A percentile compares a stretch with the other conserved stretches of the same genome.
These are phyloP conservation scores for Podospora comata DNA, from an alignment of 495 filamentous ascomycete genomes.

Conservation along the genomic window DNA sequence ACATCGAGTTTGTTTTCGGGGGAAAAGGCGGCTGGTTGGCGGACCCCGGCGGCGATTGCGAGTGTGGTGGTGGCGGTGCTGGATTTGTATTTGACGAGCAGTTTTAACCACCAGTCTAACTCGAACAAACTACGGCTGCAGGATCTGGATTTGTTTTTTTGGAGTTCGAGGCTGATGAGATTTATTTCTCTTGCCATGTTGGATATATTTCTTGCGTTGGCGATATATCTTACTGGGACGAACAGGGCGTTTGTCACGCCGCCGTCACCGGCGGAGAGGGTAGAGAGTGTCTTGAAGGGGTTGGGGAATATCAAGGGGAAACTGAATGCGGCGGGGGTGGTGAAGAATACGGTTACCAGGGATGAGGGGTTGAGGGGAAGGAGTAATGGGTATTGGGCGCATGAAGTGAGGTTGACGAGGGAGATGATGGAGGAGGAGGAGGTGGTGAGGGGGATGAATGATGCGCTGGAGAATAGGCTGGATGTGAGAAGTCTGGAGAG, in stretches of 20 bases:
- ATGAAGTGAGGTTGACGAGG: slow-evolving; percentile 52
- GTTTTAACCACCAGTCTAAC: slow-evolving; percentile 62
- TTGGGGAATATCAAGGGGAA: slow-evolving; percentile 42
- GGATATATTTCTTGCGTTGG: slow-evolving; percentile 56
- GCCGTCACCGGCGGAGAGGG: slow-evolving; percentile 44
- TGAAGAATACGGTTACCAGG: slow-evolving; percentile 53
- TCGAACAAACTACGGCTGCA: slow-evolving; percentile 51
- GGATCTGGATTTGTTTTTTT: slow-evolving; percentile 66
- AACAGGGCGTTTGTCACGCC: slow-evolving; percentile 57
- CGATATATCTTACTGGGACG: slow-evolving; percentile 73
- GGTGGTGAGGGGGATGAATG: slow-evolving; percentile 55
- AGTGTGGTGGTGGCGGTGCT: slow-evolving; percentile 55
- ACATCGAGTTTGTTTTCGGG: slow-evolving; percentile 56
- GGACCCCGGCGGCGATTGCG: slow-evolving; percentile 62
- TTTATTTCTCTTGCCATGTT: slow-evolving; percentile 55
- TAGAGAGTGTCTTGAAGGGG: slow-evolving; percentile 42
- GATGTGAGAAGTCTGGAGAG: slow-evolving; percentile 46
- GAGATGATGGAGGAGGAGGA: slow-evolving; percentile 60
- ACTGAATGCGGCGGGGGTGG: slow-evolving; percentile 50
- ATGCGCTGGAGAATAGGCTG: slow-evolving; percentile 51
- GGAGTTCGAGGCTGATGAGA: slow-evolving; percentile 60
- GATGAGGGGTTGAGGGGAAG: slow-evolving; percentile 51
- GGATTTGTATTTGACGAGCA: slow-evolving; percentile 58
- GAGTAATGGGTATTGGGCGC: slow-evolving; percentile 49
- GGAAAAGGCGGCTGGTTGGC: slow-evolving; percentile 60